phyloP scores from a whole-genome alignment of 2,329 filamentous ascomycete genomes.

The Colletotrichum scovillei region DNA sequence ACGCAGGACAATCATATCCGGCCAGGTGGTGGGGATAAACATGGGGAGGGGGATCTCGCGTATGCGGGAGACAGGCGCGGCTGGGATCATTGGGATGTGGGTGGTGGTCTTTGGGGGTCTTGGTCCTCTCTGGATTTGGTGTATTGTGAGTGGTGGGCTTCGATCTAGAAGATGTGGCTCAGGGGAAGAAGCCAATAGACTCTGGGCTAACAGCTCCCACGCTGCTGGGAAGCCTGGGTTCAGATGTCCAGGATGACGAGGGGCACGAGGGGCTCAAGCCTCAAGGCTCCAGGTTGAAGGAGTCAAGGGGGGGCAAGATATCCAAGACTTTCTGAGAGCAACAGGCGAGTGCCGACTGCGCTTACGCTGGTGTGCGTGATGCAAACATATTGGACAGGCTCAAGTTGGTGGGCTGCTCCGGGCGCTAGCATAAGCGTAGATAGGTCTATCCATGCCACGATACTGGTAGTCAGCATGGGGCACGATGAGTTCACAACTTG shows the following conservation, averaged over 20 bases:
- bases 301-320: too few species aligned
- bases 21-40: constrained; percentile 20
- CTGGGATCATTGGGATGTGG: constrained; percentile 25
- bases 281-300: too few species aligned
- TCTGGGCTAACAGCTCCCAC: not conserved
- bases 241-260: not conserved
- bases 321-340: not conserved
- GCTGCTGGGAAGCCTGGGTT: not conserved
- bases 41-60: constrained; percentile 28
- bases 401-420: not conserved
- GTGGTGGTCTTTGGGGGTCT: constrained; percentile 4
- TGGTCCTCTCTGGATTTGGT: constrained; percentile 1
- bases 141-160: constrained; percentile 11
- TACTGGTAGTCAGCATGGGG: too few species aligned
- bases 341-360: constrained; percentile 26
- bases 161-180: not conserved
- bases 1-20: constrained; percentile 30
- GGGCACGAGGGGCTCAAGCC: not conserved
- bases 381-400: not conserved
- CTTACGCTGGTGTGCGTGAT: constrained; percentile 17
- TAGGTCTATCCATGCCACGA: not conserved
- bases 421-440: not conserved
- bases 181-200: constrained; percentile 15
- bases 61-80: constrained; percentile 31
- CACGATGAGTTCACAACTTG: not conserved